Evolutionary conservation across 164 flowering plant genomes (phyloP).

Genomic region (Dillenia turbinata): DNA sequence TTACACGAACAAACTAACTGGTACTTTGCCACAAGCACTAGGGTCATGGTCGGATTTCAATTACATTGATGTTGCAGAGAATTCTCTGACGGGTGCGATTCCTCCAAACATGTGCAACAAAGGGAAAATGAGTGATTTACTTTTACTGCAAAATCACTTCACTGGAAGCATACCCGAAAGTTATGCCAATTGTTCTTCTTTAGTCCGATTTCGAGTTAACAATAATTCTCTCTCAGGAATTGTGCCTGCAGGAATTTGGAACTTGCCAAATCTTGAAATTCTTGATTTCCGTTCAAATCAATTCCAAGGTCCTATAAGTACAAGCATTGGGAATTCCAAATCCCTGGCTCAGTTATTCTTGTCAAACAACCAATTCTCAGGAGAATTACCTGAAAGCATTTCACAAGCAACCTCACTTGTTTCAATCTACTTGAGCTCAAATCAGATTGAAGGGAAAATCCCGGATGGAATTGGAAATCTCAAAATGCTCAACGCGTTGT

Average conservation of each 20-base stretch:
- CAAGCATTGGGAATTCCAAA: conserved; percentile 48
- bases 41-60: conserved; percentile 80
- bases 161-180: conserved; percentile 37
- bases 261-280: conserved; percentile 32
- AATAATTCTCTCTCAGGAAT: conserved; percentile 43
- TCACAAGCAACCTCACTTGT: conserved; percentile 33
- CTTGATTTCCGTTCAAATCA: conserved; percentile 43
- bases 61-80: conserved; percentile 83
- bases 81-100: conserved; percentile 60
- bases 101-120: conserved; percentile 93
- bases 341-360: conserved; percentile 28
- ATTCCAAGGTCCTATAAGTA: conserved; percentile 54
- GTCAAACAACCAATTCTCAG: conserved; percentile 45
- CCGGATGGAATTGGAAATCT: conserved; percentile 52
- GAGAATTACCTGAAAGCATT: conserved; percentile 57
- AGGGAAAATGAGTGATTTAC: conserved; percentile 56
- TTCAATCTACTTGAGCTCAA: conserved; percentile 39
- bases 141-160: conserved; percentile 60
- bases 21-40: conserved; percentile 56
- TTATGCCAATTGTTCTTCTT: conserved; percentile 36
- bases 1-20: conserved; percentile 59
- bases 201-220: conserved; percentile 35
- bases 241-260: conserved; percentile 49
- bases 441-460: conserved; percentile 48
- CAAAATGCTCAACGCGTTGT: conserved; percentile 29